Evolutionary conservation across 768 basidiomycete genomes (phyloP).

Genomic region (Wakefieldia striispora): DNA sequence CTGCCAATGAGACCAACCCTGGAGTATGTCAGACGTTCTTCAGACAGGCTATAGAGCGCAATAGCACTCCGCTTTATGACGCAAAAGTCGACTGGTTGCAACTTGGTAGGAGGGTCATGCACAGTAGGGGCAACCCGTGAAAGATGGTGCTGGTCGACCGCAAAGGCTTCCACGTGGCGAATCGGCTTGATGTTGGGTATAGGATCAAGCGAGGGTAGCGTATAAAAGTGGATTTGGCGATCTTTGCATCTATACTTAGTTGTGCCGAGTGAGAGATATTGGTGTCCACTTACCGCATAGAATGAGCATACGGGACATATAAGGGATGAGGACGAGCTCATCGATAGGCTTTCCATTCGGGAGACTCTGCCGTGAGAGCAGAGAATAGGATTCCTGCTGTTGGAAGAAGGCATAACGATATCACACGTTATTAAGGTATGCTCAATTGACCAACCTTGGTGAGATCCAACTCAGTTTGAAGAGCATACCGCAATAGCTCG

Average conservation of each 20-base stretch:
- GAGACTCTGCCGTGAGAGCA: conserved; percentile 67
- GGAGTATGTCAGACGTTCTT: conserved; percentile 59
- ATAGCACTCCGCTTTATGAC: conserved; percentile 68
- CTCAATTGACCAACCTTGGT: conserved; percentile 38
- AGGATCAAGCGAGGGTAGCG: conserved; percentile 76
- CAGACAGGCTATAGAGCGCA: conserved; percentile 56
- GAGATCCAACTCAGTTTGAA: conserved; percentile 53
- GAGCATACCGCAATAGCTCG: conserved; percentile 74
- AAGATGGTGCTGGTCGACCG: conserved; percentile 78
- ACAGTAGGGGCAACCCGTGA: conserved; percentile 44
- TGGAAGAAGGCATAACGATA: conserved; percentile 3
- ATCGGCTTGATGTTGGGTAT: conserved; percentile 70
- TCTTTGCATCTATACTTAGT: conserved; percentile 34
- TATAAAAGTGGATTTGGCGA: conserved; percentile 72
- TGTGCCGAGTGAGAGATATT: background rate
- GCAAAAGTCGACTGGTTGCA: conserved; percentile 66
- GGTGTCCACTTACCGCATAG: conserved; percentile 58
- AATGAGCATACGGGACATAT: conserved; percentile 70
- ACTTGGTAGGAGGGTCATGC: conserved; percentile 36
- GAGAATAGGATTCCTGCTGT: conserved; percentile 59
- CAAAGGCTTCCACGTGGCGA: conserved; percentile 74
- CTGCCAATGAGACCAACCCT: conserved; percentile 43
- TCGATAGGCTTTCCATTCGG: conserved; percentile 72
- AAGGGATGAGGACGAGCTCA: conserved; percentile 76
- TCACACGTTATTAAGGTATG: background rate